Evolutionary conservation across 2,329 filamentous ascomycete species (phyloP).

Genomic region (Alternaria angustiovoidea): DNA sequence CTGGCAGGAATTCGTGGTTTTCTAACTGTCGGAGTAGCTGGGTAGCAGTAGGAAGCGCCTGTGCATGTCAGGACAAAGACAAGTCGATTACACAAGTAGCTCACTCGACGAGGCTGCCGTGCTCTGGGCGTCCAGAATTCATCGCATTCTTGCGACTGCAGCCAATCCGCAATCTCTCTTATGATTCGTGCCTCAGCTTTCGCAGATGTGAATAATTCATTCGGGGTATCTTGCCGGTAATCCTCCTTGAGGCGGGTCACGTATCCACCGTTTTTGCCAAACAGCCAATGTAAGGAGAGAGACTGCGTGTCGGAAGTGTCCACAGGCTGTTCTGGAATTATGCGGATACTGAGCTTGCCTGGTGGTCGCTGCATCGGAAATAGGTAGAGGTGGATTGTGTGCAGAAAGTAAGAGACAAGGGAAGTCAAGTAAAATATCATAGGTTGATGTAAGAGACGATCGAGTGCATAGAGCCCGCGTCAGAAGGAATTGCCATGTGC

Average conservation of each 20-base stretch:
- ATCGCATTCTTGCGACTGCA: conserved; percentile 23
- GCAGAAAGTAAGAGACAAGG: not conserved
- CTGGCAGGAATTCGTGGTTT: not conserved
- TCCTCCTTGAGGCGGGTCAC: conserved; percentile 6
- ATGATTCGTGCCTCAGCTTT: conserved; percentile 23
- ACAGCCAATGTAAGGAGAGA: conserved; percentile 15
- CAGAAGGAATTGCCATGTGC: too few species aligned
- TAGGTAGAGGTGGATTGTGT: not conserved
- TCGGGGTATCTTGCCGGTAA: not conserved
- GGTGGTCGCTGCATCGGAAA: conserved; percentile 1
- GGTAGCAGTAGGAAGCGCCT: conserved; percentile 14
- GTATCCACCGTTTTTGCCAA: conserved; percentile 10
- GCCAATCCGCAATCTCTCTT: conserved; percentile 30
- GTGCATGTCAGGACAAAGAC: conserved; percentile 2
- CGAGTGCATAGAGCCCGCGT: too few species aligned
- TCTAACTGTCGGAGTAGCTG: conserved; percentile 14
- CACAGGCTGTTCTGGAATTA: conserved; percentile 15
- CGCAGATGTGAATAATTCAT: not conserved
- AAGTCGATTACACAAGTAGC: not conserved
- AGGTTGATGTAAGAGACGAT: not conserved
- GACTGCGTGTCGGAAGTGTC: conserved; percentile 5
- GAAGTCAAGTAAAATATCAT: not conserved
- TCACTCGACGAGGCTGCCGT: conserved; percentile 15
- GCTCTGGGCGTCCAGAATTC: conserved; percentile 20
- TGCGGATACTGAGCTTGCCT: conserved; percentile 18